Percentiles rank a stretch among this genome's conserved stretches.
phyloP scores from a whole-genome alignment of 495 filamentous ascomycete species.

The Lasiosphaeria ovina region DNA sequence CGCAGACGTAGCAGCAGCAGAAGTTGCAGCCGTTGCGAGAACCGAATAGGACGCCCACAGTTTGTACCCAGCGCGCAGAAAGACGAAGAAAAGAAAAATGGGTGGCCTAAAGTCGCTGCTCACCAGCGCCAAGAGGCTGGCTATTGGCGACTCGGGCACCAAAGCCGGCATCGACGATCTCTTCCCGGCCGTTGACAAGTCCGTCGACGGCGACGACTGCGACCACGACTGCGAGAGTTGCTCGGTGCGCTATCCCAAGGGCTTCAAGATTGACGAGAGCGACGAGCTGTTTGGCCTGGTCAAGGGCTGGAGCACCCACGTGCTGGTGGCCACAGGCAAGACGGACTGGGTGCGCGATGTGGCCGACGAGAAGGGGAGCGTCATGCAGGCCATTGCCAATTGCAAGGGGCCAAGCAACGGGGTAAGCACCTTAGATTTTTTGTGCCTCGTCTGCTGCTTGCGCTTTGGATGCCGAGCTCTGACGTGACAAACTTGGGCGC shows the following conservation, averaged over 20 bases:
- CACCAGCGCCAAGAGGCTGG: constrained; percentile 37
- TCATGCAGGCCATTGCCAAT: constrained; percentile 85
- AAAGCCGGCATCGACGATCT: constrained; percentile 57
- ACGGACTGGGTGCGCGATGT: constrained; percentile 92
- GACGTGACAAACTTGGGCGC: background rate
- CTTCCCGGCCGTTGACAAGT: constrained; percentile 65
- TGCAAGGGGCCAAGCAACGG: constrained; percentile 67
- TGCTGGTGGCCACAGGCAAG: constrained; percentile 92
- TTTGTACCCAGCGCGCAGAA: too few species aligned
- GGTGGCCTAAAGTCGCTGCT: constrained; percentile 39
- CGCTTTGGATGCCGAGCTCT: background rate
- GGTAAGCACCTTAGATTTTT: constrained; percentile 45
- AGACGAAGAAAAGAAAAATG: constrained; percentile 13
- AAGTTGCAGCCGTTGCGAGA: background rate
- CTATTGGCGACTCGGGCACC: constrained; percentile 71
- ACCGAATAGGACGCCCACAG: too few species aligned
- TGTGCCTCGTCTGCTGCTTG: too few species aligned
- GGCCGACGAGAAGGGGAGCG: constrained; percentile 83
- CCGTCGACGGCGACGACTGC: constrained; percentile 85
- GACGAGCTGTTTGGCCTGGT: constrained; percentile 84
- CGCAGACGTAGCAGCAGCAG: background rate
- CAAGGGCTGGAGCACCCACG: constrained; percentile 84
- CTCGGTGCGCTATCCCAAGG: constrained; percentile 67
- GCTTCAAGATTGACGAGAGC: constrained; percentile 69
- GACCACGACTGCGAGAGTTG: constrained; percentile 86